Evolutionary conservation across 2,329 filamentous ascomycete species (phyloP).

Genomic region (Ambrosiella xylebori): DNA sequence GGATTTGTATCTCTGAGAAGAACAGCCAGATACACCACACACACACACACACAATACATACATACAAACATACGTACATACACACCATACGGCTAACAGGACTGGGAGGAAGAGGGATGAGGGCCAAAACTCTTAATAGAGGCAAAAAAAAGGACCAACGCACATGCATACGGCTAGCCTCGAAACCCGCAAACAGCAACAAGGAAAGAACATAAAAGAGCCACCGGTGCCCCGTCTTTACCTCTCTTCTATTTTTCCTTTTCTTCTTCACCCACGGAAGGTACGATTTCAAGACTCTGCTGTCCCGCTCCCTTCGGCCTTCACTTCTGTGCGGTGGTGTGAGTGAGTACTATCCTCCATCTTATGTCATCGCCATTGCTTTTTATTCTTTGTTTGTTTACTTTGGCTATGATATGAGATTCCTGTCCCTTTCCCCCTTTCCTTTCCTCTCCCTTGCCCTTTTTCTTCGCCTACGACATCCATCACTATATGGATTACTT

Average conservation of each 20-base stretch:
- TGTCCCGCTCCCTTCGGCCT: slow-evolving; percentile 18
- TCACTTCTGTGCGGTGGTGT: slow-evolving; percentile 31
- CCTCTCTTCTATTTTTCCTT: slow-evolving; percentile 19
- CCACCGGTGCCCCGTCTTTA: slow-evolving; percentile 3
- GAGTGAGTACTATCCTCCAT: slow-evolving; percentile 11
- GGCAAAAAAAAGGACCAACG: background rate
- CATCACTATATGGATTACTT: background rate
- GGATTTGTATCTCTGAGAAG: background rate
- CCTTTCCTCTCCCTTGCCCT: background rate
- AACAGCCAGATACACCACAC: no score
- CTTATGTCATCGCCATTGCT: slow-evolving; percentile 22
- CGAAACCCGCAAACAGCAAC: background rate
- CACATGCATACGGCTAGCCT: background rate
- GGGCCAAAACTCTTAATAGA: background rate
- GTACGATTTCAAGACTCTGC: slow-evolving; percentile 17
- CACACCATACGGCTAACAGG: no score
- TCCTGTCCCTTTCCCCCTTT: background rate
- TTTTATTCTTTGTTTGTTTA: background rate
- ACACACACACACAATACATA: no score
- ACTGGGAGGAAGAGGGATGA: background rate
- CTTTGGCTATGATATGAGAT: background rate
- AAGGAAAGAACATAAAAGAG: background rate
- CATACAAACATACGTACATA: no score
- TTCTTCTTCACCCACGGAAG: slow-evolving; percentile 33
- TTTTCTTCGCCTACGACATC: background rate